Conservation (phyloP, 208 protist genomes). For the Acanthamoeba culbertsoni region DNA sequence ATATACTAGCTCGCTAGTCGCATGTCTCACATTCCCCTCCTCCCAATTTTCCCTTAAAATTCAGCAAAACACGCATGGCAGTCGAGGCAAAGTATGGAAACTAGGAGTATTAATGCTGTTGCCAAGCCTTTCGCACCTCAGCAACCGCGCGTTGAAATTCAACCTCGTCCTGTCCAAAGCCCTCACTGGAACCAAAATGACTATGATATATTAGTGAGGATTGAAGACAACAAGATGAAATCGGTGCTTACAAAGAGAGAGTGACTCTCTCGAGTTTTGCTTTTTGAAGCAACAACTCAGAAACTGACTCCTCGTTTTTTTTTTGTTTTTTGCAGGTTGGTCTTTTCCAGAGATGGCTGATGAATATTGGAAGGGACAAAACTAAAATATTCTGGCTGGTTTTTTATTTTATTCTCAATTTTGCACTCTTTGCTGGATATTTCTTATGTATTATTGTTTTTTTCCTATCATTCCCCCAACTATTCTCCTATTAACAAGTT, state of each 20-base stretch:
- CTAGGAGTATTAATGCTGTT: too few species aligned
- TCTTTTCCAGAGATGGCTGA: not conserved
- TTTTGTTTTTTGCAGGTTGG: not conserved
- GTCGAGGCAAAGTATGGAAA: not conserved
- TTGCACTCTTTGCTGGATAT: slow-evolving; percentile 16
- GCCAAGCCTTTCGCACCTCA: too few species aligned
- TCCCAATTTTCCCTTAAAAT: too few species aligned
- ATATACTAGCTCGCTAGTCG: too few species aligned
- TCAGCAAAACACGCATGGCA: too few species aligned
- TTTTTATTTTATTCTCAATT: slow-evolving; percentile 58
- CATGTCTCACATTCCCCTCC: too few species aligned
- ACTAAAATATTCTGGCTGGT: slow-evolving; percentile 49
- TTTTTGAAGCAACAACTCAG: not conserved
- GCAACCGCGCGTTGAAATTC: too few species aligned
- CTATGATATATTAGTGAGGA: not conserved
- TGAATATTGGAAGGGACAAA: not conserved
- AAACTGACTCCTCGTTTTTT: not conserved
- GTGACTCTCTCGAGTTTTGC: too few species aligned
- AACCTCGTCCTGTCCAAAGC: not conserved
- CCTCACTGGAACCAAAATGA: not conserved
- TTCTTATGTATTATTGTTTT: not conserved
- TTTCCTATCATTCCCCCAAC: not conserved
- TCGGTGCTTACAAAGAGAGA: too few species aligned
- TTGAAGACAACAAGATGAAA: too few species aligned
- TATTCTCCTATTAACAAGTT: not conserved